Conservation (phyloP, 345 rosid genomes). For the Dovyalis caffra region DNA sequence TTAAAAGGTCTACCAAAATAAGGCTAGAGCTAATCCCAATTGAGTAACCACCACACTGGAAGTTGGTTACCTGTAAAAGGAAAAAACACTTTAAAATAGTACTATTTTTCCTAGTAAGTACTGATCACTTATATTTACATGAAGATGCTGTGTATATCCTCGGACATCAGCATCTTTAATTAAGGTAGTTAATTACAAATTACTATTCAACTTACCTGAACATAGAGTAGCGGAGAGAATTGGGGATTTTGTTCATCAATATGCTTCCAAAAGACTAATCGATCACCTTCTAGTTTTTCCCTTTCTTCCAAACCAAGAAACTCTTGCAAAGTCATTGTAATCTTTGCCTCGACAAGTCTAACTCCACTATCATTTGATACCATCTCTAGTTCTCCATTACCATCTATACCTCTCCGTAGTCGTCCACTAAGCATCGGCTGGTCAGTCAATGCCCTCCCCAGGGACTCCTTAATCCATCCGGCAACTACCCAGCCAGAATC, state of each 20-base stretch:
- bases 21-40: conserved; percentile 82
- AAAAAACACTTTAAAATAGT: background rate
- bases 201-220: conserved; percentile 44
- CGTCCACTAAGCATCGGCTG: conserved; percentile 65
- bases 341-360: conserved; percentile 61
- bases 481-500: conserved; percentile 62
- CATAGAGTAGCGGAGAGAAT: conserved; percentile 66
- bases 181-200: background rate
- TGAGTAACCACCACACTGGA: conserved; percentile 84
- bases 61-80: conserved; percentile 62
- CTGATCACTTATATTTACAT: too few relatives aligned
- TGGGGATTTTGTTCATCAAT: conserved; percentile 61
- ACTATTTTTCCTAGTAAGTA: too few relatives aligned
- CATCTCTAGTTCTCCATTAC: conserved; percentile 51
- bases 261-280: conserved; percentile 73
- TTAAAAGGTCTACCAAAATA: conserved; percentile 53
- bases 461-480: conserved; percentile 77
- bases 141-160: background rate
- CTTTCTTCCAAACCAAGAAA: conserved; percentile 45
- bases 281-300: conserved; percentile 47
- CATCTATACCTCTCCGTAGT: conserved; percentile 39
- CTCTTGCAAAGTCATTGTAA: conserved; percentile 40
- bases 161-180: background rate
- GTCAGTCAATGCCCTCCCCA: conserved; percentile 51
- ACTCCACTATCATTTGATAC: conserved; percentile 72